Base-by-base conservation (phyloP, 2,329 filamentous ascomycete species). In the Saccharata proteae region DNA sequence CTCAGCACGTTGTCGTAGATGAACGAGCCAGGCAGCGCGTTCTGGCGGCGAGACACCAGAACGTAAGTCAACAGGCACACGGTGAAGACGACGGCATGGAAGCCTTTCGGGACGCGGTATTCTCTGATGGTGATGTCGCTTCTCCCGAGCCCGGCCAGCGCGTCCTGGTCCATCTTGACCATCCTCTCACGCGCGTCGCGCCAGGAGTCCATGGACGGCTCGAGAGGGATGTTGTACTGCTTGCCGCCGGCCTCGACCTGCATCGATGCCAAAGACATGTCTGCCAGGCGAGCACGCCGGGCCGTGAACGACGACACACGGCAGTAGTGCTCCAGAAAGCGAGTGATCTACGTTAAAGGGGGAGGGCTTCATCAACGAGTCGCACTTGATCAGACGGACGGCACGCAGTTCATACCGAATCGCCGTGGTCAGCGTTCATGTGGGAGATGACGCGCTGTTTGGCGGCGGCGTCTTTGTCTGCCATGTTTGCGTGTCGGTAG, bases 381-480 rank as follows among this genome's bases (percentile, higher is more conserved):
- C 26, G 16, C 6, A 18, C 30, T 34, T 23, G 13, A 14, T 29
- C 18, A 24, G 22, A 16, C 4, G 10, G 29, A 9, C 17, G 20
- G 19, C 11, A 19, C 16, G 20, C n/a, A n/a, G 15, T 14, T 7
- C 49, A 14, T 51, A 64, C 73, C 36, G 83, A 82, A 43, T 73
- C 68, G 30, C 67, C 62, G 59, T 93, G 88, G 55, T 88, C 80
- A 25, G 64, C 62, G 60, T 94, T 93, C 82, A 94, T 90, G 63
- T 94, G 86, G 19, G 65, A 65, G 48, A 88, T 71, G 53, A 84
- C 77, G 36, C 76, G 72, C 36, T 63, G 46, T 48, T 74, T 74
- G 36, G 62, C 57, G 1, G 61, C 64, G 22, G 56, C 58, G 32
- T 68, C 64, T 40, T 60, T 49, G 23, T 46, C 42, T 9, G 49